Conservation (phyloP, 148 eudicot genomes). For the Rhododendron griersonianum region DNA sequence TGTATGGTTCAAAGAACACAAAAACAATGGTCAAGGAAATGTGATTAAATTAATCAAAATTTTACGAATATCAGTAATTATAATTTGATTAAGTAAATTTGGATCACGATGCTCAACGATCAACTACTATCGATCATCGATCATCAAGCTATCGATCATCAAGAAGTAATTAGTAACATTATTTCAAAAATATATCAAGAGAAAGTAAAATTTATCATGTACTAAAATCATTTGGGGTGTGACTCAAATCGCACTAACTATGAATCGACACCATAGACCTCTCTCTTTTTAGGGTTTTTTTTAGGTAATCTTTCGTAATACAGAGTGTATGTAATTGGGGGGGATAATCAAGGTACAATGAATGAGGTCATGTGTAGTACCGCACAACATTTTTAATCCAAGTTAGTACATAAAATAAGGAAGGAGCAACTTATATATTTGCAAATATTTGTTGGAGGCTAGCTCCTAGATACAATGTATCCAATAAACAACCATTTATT, state of each 20-base stretch:
- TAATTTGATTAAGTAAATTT: background rate
- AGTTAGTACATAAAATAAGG: background rate
- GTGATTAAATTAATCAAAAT: background rate
- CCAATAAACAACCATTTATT: background rate
- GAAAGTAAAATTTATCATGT: background rate
- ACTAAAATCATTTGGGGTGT: background rate
- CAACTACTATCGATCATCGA: background rate
- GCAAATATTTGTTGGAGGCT: background rate
- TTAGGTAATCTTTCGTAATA: background rate
- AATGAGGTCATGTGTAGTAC: background rate
- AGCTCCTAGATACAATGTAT: background rate
- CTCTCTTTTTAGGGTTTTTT: background rate
- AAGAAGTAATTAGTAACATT: background rate
- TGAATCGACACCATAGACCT: background rate
- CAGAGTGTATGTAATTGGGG: background rate
- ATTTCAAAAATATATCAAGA: background rate
- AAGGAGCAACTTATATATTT: background rate
- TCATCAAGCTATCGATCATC: background rate
- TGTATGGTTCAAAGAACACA: background rate
- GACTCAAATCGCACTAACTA: background rate
- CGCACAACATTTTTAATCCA: background rate
- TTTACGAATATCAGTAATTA: no score
- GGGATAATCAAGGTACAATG: background rate
- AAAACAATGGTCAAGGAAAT: background rate
- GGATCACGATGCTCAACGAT: no score